These are phyloP conservation scores for Aspergillus amoenus DNA, from an alignment of 2,329 filamentous ascomycete species.

Conservation along the genomic window DNA sequence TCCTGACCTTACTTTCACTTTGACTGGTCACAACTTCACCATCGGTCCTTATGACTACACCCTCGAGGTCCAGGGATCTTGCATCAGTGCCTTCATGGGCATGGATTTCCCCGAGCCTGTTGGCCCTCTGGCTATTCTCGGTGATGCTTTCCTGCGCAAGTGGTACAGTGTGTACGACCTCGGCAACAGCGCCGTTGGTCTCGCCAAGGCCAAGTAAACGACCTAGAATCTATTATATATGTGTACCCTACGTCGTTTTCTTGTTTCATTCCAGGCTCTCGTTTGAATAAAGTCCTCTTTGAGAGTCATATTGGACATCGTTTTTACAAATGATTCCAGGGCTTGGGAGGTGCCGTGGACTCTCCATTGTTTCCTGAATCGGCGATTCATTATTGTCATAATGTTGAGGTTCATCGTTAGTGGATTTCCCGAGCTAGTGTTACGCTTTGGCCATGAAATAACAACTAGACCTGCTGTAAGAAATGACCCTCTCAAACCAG, in stretches of 20 bases:
- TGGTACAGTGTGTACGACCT: slow-evolving; percentile 94
- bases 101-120: slow-evolving; percentile 87
- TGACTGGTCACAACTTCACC: slow-evolving; percentile 89
- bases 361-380: not conserved
- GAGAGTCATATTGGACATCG: not conserved
- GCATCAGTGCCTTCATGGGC: slow-evolving; percentile 96
- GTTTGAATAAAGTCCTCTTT: not conserved
- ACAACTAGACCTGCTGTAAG: slow-evolving; percentile 1
- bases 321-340: not conserved
- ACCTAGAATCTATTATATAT: slow-evolving; percentile 9
- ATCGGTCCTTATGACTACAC: slow-evolving; percentile 91
- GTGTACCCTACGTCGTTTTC: slow-evolving; percentile 3
- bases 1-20: slow-evolving; percentile 87
- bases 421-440: slow-evolving; percentile 5
- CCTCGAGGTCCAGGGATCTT: slow-evolving; percentile 89
- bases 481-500: not conserved
- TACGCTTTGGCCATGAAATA: slow-evolving; percentile 3
- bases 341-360: not conserved
- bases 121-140: slow-evolving; percentile 90
- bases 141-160: slow-evolving; percentile 59
- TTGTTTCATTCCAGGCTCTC: not conserved
- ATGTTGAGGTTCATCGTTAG: slow-evolving; percentile 5
- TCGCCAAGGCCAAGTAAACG: slow-evolving; percentile 76
- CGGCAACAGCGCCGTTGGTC: slow-evolving; percentile 81
- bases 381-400: slow-evolving; percentile 1